phyloP scores from a whole-genome alignment of 2,329 filamentous ascomycete genomes.

The Colletotrichum sp. region DNA sequence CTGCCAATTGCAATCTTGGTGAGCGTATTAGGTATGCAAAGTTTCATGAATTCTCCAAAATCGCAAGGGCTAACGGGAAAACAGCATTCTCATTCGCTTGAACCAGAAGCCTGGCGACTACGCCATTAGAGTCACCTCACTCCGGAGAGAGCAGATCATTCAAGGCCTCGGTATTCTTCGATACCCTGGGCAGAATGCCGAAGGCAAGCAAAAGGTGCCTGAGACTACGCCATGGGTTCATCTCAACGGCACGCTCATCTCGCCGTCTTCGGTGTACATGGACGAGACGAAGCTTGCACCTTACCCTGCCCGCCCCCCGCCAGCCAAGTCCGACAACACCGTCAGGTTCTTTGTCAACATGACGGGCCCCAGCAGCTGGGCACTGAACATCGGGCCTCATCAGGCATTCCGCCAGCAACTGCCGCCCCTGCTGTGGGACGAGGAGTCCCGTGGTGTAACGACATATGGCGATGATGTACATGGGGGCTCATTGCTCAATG shows the following conservation, averaged over 20 bases:
- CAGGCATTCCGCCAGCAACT: slow-evolving; percentile 13
- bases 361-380: slow-evolving; percentile 10
- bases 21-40: slow-evolving; percentile 1
- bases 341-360: slow-evolving; percentile 17
- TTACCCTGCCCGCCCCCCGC: neutral
- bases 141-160: slow-evolving; percentile 5
- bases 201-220: neutral
- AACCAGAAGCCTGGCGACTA: slow-evolving; percentile 1
- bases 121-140: neutral
- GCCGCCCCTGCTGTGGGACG: slow-evolving; percentile 1
- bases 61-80: neutral
- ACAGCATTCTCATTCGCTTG: neutral
- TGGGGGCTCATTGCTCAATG: neutral
- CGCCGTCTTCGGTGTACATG: slow-evolving; percentile 6
- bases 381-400: slow-evolving; percentile 5
- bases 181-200: neutral
- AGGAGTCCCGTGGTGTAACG: slow-evolving; percentile 1
- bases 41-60: neutral
- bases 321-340: neutral
- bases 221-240: slow-evolving; percentile 2
- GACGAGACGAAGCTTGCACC: slow-evolving; percentile 7
- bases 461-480: neutral
- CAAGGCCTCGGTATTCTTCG: slow-evolving; percentile 9
- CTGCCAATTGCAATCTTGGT: slow-evolving; percentile 13
- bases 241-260: slow-evolving; percentile 3